Conservation (phyloP, 495 filamentous ascomycete species). For the Lasiosphaeria hispida region DNA sequence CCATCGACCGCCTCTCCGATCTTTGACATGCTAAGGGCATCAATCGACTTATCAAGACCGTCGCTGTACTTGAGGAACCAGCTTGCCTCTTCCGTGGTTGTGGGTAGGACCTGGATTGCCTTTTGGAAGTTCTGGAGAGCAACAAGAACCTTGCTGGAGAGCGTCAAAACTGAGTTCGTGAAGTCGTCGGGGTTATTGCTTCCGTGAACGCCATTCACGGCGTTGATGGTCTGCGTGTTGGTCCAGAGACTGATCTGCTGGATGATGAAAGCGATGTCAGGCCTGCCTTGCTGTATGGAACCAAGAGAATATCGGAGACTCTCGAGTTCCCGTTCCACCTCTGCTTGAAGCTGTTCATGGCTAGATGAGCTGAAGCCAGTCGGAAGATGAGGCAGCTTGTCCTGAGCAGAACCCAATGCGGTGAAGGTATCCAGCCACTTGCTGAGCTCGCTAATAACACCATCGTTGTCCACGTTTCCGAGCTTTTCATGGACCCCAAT, state of each 20-base stretch:
- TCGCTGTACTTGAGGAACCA: conserved; percentile 63
- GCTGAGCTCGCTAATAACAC: conserved; percentile 43
- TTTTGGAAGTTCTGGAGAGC: conserved; percentile 69
- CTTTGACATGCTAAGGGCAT: conserved; percentile 54
- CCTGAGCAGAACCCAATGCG: conserved; percentile 33
- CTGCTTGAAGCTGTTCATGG: conserved; percentile 41
- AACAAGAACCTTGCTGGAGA: conserved; percentile 67
- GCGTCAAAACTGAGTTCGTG: conserved; percentile 49
- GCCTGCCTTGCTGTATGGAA: conserved; percentile 43
- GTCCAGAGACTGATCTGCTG: conserved; percentile 57
- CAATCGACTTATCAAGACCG: conserved; percentile 54
- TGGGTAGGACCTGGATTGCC: conserved; percentile 37
- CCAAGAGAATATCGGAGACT: conserved; percentile 46
- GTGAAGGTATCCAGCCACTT: conserved; percentile 50
- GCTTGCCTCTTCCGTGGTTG: conserved; percentile 55
- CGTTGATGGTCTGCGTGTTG: conserved; percentile 14
- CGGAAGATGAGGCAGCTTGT: conserved; percentile 54
- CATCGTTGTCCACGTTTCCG: conserved; percentile 46
- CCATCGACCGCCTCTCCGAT: conserved; percentile 45
- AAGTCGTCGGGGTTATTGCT: conserved; percentile 25
- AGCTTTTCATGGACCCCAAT: conserved; percentile 62
- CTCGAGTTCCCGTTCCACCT: conserved; percentile 44
- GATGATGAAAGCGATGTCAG: conserved; percentile 61
- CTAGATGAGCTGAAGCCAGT: conserved; percentile 47
- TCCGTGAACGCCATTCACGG: conserved; percentile 17